A percentile compares a stretch with the other conserved stretches of the same genome.
Conservation (phyloP, 2,329 filamentous ascomycete genomes). For the Apiospora kogelbergensis region DNA sequence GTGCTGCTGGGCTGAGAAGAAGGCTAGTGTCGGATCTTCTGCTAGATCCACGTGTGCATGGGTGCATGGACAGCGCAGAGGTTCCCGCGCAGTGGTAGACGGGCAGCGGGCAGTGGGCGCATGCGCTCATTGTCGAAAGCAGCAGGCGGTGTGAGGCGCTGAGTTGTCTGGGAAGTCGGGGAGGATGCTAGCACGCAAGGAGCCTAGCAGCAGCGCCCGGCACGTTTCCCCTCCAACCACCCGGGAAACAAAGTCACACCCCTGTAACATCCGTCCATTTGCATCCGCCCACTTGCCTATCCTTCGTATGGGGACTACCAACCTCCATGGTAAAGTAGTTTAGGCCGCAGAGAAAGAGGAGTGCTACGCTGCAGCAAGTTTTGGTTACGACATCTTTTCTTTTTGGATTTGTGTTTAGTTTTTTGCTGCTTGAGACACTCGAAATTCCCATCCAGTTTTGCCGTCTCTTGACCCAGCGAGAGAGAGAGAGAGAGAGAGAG, state of each 20-base stretch:
- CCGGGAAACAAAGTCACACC: constrained; percentile 3
- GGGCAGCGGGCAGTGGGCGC: neutral
- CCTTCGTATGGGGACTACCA: neutral
- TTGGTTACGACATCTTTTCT: neutral
- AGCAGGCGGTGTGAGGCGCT: neutral
- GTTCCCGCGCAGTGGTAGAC: neutral
- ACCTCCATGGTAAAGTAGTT: neutral
- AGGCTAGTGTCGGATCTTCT: neutral
- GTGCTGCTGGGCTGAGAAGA: neutral
- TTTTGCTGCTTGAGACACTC: neutral
- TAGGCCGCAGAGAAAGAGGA: neutral
- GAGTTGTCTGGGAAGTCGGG: neutral
- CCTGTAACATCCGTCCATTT: neutral
- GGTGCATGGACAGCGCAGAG: neutral
- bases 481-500: neutral
- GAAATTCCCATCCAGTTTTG: neutral
- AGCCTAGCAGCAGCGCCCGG: neutral
- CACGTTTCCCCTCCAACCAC: neutral
- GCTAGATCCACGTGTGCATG: neutral
- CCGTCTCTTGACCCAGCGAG: neutral
- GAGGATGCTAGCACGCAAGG: neutral
- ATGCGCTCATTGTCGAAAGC: neutral
- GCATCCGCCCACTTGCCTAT: neutral
- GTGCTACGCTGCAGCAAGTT: neutral
- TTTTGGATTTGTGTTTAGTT: neutral